A percentile compares a stretch with the other conserved stretches of the same genome.
Conservation (phyloP, 2,329 filamentous ascomycete species). For the Simplicillium sp. region DNA sequence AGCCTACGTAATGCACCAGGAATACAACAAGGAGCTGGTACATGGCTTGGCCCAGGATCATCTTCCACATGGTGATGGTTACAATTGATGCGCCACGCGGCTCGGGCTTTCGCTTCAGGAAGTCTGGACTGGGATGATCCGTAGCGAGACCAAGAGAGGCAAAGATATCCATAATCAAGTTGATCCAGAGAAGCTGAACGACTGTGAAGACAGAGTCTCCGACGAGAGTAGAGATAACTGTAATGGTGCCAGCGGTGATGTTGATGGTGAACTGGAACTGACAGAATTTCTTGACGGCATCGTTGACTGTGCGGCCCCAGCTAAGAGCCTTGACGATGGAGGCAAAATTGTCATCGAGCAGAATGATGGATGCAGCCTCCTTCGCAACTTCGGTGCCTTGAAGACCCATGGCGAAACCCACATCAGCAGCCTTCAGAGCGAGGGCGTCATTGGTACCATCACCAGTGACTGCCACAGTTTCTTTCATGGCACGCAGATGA, state of each 20-base stretch:
- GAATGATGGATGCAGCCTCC: constrained; percentile 51
- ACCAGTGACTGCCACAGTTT: constrained; percentile 58
- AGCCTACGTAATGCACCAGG: constrained; percentile 50
- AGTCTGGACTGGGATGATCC: constrained; percentile 24
- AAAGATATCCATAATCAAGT: constrained; percentile 52
- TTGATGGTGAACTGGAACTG: constrained; percentile 53
- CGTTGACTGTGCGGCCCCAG: constrained; percentile 55
- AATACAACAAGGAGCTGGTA: constrained; percentile 59
- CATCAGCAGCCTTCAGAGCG: constrained; percentile 55
- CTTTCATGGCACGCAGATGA: constrained; percentile 53
- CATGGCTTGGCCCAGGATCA: constrained; percentile 67
- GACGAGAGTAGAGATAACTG: constrained; percentile 45
- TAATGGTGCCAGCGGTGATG: constrained; percentile 49
- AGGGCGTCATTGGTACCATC: constrained; percentile 60
- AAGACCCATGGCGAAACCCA: constrained; percentile 61
- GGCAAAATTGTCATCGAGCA: constrained; percentile 55
- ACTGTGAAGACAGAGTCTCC: constrained; percentile 44
- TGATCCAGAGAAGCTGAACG: constrained; percentile 51
- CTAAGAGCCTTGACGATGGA: constrained; percentile 54
- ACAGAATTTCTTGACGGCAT: constrained; percentile 52
- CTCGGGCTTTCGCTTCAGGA: constrained; percentile 21
- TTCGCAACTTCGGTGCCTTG: constrained; percentile 56
- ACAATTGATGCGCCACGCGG: constrained; percentile 31
- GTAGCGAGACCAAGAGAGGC: constrained; percentile 40
- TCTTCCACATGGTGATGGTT: constrained; percentile 71